Evolutionary conservation across 176 grass and related monocot species (phyloP), one percentile per base, ranked within the genome.

Genomic region (Bolboschoenus planiculmis): DNA sequence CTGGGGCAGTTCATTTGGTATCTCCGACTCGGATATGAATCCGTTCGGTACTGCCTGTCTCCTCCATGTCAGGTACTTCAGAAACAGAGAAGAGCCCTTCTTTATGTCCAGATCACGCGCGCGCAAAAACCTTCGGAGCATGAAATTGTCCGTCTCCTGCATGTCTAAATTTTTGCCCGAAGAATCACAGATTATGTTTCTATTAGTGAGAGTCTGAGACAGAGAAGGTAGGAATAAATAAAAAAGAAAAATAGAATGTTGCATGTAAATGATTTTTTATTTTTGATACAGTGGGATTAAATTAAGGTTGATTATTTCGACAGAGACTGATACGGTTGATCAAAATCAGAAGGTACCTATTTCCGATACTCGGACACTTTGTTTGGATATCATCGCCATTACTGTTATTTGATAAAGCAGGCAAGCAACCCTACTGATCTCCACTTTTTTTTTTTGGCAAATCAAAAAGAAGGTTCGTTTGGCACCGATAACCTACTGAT

Each of bases 1-100:
- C 4, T 88, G 86, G 11, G 81, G 21, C 35, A 84, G 60, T 56
- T 88, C 86, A 61, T 88, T 88, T 43, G 33, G 62, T 35, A 88
- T 80, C 34, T 88, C 86, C 9, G 86, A 66, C n/a, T 84, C 72
- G 0, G 86, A 88, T 48, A 88, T 80, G 60, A 73, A 80, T 26
- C 86, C 86, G 57, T 80, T 71, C 1, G 73, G 70, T 31, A 84
- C 62, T 0, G 57, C 7, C 14, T 64, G n/a, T 29, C 11, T 56
- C 60, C 82, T 84, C 86, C 86, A 88, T 79, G 78, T 48, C 0
- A 80, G 57, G 36, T 73, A 80, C 35, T 80, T 88, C 0, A 84
- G 73, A 55, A 88, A 84, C 10, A 80, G 26, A 1, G 11, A 36
- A 18, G 86, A 78, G 36, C 57, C 86, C 35, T 80, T 88, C 35